These are phyloP conservation scores for Elaeis guineensis DNA, from an alignment of 176 grass and related monocot species.

Conservation along the genomic window DNA sequence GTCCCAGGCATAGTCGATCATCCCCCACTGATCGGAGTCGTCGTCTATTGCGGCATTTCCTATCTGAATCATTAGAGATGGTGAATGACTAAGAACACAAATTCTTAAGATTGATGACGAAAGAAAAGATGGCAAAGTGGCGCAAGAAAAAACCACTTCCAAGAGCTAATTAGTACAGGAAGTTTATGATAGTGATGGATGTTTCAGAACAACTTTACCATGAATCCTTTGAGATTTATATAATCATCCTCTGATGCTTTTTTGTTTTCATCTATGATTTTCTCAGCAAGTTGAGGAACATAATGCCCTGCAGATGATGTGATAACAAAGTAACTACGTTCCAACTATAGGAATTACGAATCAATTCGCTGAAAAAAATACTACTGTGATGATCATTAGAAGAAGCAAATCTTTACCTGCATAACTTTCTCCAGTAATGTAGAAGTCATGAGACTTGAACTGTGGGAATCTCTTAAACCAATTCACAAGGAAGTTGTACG, in stretches of 20 bases:
- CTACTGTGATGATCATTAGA: background rate
- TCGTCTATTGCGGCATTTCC: slow-evolving; percentile 86
- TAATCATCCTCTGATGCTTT: slow-evolving; percentile 36
- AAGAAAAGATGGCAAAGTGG: no score
- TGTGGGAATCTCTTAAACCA: slow-evolving; percentile 97
- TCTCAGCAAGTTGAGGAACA: slow-evolving; percentile 81
- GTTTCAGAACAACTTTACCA: slow-evolving; percentile 27
- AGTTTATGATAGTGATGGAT: no score
- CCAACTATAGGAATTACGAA: no score
- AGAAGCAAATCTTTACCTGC: slow-evolving; percentile 38
- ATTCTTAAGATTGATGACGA: background rate
- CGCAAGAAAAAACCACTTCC: no score
- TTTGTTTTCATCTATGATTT: slow-evolving; percentile 86
- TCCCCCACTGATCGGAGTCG: slow-evolving; percentile 71
- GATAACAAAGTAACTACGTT: background rate
- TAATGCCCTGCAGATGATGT: slow-evolving; percentile 53
- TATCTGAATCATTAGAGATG: slow-evolving; percentile 32
- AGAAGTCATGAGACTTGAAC: slow-evolving; percentile 77
- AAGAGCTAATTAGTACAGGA: no score
- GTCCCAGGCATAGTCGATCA: slow-evolving; percentile 95
- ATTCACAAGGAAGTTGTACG: slow-evolving; percentile 79
- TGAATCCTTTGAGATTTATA: slow-evolving; percentile 97
- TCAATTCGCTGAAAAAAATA: background rate
- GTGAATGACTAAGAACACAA: background rate
- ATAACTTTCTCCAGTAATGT: slow-evolving; percentile 92